Evolutionary conservation across 805 yeast species (phyloP), one percentile per base, ranked within the genome.

Genomic region (Candida coleopterorum): DNA sequence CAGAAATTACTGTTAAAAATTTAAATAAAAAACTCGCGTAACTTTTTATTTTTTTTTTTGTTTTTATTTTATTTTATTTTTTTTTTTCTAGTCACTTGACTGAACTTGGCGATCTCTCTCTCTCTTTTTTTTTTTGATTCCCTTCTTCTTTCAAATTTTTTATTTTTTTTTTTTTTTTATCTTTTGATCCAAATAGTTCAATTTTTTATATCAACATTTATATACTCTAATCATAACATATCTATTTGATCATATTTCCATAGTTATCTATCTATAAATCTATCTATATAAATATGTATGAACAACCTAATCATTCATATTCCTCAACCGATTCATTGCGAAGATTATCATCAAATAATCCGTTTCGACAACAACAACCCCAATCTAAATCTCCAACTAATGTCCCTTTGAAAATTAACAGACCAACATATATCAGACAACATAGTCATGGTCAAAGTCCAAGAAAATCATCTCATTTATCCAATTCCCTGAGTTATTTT

Each of bases 331-430:
- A 61, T 31, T 58, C 66, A 29, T 45, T 59, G 28, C 55, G 74
- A 47, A 54, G 78, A 44, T 58, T 79, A 36, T 80, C 88, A 6
- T 65, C 79, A 3, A 79, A 79, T 54, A 83, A 83, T 47, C 90
- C 90, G n/a, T 83, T 83, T 56, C 71, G 90, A 50, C 20, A 11
- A 24, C 37, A 22, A 32, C 29, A 14, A 38, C 27, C 15, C 3
- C 32, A 25, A 24, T 30, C 36, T 12, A 29, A 22, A 16, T 33
- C 38, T 18, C 35, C 37, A n/a, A 37, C 31, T 36, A 50, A 29
- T 40, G 27, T 28, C 37, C n/a, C 31, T 32, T n/a, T n/a, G n/a
- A n/a, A n/a, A n/a, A n/a, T n/a, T n/a, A n/a, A n/a, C n/a, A n/a
- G n/a, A n/a, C 38, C 27, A 9, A 9, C 31, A 28, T 20, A 21